Evolutionary conservation across 2,329 filamentous ascomycete species (phyloP).

Genomic region (Nothomitra cinnamomea): DNA sequence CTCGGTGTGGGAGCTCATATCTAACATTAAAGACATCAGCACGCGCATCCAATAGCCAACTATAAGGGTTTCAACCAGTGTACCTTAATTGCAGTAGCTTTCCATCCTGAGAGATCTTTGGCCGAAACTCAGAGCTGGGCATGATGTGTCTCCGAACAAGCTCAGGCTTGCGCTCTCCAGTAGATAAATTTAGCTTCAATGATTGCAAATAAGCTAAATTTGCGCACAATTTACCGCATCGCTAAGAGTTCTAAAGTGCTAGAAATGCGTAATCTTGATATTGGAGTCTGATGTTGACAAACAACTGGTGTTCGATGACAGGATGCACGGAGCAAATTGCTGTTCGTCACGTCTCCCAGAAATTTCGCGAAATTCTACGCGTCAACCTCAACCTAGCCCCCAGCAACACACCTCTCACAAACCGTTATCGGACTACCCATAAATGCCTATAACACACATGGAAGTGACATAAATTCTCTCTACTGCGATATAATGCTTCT

Average conservation of each 20-base stretch:
- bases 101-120: slow-evolving; percentile 1
- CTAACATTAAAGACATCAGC: slow-evolving; percentile 21
- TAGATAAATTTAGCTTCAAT: too few species aligned
- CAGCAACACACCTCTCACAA: too few species aligned
- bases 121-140: background rate
- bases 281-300: too few species aligned
- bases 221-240: too few species aligned
- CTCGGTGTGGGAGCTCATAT: slow-evolving; percentile 41
- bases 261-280: too few species aligned
- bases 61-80: background rate
- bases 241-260: too few species aligned
- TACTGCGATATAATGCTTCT: too few species aligned
- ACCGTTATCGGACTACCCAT: background rate
- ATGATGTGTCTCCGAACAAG: background rate
- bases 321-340: background rate
- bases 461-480: too few species aligned
- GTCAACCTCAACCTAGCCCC: too few species aligned
- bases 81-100: slow-evolving; percentile 1
- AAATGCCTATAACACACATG: background rate
- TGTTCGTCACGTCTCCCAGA: background rate
- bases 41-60: background rate
- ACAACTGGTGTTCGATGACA: too few species aligned
- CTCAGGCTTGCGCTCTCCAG: too few species aligned
- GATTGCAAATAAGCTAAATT: too few species aligned
- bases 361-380: background rate